phyloP scores from a whole-genome alignment of 495 filamentous ascomycete genomes.

The Hypoxylon cercidicola region DNA sequence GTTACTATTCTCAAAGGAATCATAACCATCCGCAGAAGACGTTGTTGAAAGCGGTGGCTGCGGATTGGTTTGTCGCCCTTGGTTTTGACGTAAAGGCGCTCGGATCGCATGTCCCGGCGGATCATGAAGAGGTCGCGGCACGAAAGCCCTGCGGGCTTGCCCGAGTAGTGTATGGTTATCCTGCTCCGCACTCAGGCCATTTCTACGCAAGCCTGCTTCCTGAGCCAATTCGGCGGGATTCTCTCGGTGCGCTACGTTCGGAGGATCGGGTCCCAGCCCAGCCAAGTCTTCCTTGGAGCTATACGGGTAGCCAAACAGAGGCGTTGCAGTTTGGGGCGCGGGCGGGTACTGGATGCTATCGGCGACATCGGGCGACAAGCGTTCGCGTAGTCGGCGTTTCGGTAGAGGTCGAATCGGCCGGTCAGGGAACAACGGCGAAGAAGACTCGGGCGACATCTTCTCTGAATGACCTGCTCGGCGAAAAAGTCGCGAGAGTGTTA shows the following conservation, averaged over 20 bases:
- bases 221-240: conserved; percentile 45
- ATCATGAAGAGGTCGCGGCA: conserved; percentile 41
- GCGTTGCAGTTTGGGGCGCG: conserved; percentile 69
- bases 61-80: conserved; percentile 55
- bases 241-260: conserved; percentile 43
- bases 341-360: conserved; percentile 84
- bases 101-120: conserved; percentile 40
- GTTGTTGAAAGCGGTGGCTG: conserved; percentile 59
- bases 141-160: conserved; percentile 39
- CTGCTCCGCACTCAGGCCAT: conserved; percentile 48
- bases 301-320: conserved; percentile 81
- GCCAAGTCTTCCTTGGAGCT: conserved; percentile 53
- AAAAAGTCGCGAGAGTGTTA: conserved; percentile 45
- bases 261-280: conserved; percentile 32
- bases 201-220: conserved; percentile 41
- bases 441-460: conserved; percentile 74
- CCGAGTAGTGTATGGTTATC: conserved; percentile 51
- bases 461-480: conserved; percentile 32
- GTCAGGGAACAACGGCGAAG: conserved; percentile 81
- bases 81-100: conserved; percentile 40
- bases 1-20: conserved; percentile 97
- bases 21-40: conserved; percentile 85
- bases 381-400: conserved; percentile 83
- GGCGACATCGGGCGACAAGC: conserved; percentile 84
- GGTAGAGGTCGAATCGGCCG: conserved; percentile 94